Conservation (phyloP, 2,329 filamentous ascomycete species). For the Cercospora zeina region DNA sequence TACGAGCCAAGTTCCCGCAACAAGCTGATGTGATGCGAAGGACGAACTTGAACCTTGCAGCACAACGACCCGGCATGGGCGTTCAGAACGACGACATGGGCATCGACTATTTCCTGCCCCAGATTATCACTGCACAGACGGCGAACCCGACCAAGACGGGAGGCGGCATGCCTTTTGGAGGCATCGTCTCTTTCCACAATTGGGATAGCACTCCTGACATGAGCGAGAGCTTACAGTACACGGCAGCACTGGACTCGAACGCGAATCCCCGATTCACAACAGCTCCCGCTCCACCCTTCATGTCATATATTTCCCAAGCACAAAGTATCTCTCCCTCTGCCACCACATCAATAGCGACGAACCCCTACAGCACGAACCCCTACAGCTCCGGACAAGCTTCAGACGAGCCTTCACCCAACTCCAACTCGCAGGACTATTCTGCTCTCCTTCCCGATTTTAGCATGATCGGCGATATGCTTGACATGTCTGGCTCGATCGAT, state of each 20-base stretch:
- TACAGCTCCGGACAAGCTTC: slow-evolving; percentile 10
- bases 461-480: slow-evolving; percentile 38
- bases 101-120: slow-evolving; percentile 1
- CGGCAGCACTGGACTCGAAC: background rate
- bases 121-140: background rate
- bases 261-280: background rate
- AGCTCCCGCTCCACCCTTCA: background rate
- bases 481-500: slow-evolving; percentile 33
- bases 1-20: slow-evolving; percentile 31
- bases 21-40: slow-evolving; percentile 19
- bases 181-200: slow-evolving; percentile 23
- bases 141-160: slow-evolving; percentile 10
- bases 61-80: slow-evolving; percentile 9
- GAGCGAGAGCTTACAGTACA: slow-evolving; percentile 13
- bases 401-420: slow-evolving; percentile 21
- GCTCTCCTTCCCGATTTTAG: slow-evolving; percentile 30
- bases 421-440: slow-evolving; percentile 10
- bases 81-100: slow-evolving; percentile 10
- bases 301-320: background rate
- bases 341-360: background rate
- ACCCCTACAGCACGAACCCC: background rate
- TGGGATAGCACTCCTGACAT: slow-evolving; percentile 23
- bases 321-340: background rate
- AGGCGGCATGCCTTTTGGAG: slow-evolving; percentile 18
- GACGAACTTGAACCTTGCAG: background rate